phyloP scores from a whole-genome alignment of 2,329 filamentous ascomycete species.

The Periconia digitata region DNA sequence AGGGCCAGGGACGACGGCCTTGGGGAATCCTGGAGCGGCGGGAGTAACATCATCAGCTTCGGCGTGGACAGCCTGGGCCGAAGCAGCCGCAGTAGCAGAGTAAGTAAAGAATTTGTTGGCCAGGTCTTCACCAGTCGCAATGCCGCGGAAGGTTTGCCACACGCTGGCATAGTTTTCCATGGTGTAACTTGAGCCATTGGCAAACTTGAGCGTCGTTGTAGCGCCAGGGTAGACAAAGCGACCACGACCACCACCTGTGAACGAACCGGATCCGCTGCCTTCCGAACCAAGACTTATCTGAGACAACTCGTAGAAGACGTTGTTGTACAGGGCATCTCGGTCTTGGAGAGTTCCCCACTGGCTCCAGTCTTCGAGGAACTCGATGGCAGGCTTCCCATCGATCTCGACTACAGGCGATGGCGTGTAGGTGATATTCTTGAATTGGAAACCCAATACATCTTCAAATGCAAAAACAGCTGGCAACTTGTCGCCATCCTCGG shows the following conservation, averaged over 20 bases:
- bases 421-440: slow-evolving; percentile 47
- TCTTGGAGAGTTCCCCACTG: slow-evolving; percentile 56
- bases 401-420: slow-evolving; percentile 58
- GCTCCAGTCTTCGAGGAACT: slow-evolving; percentile 52
- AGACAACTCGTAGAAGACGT: slow-evolving; percentile 50
- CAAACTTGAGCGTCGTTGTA: slow-evolving; percentile 48
- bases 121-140: slow-evolving; percentile 45
- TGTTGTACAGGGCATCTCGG: slow-evolving; percentile 60
- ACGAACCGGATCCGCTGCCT: slow-evolving; percentile 47
- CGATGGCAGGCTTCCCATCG: slow-evolving; percentile 56
- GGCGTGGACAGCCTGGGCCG: slow-evolving; percentile 10
- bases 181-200: slow-evolving; percentile 45
- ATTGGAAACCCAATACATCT: slow-evolving; percentile 49
- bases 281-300: slow-evolving; percentile 44
- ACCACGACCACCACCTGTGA: slow-evolving; percentile 48
- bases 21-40: slow-evolving; percentile 46
- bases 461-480: slow-evolving; percentile 60
- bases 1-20: slow-evolving; percentile 42
- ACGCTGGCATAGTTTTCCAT: slow-evolving; percentile 48
- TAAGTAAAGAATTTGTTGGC: slow-evolving; percentile 42
- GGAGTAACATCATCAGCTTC: slow-evolving; percentile 8
- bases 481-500: slow-evolving; percentile 58
- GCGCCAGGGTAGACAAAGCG: slow-evolving; percentile 47
- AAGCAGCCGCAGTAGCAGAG: slow-evolving; percentile 1
- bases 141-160: slow-evolving; percentile 40